phyloP scores from a whole-genome alignment of 2,329 filamentous ascomycete genomes.

The Colletotrichum sidae region DNA sequence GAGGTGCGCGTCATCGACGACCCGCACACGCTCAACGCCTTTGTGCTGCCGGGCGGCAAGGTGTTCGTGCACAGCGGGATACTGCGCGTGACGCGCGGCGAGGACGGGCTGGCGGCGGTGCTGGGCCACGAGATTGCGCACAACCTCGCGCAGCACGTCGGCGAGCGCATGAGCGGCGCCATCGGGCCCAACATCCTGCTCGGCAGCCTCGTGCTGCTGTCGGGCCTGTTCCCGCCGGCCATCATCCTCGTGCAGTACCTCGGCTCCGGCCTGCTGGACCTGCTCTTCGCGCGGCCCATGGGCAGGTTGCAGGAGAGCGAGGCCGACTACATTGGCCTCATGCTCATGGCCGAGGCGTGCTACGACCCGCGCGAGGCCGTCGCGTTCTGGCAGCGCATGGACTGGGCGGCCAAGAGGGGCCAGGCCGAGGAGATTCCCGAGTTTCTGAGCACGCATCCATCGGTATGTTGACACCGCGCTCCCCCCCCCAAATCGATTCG shows the following conservation, averaged over 20 bases:
- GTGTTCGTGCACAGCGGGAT: slow-evolving; percentile 85
- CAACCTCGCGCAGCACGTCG: slow-evolving; percentile 75
- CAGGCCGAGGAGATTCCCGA: slow-evolving; percentile 69
- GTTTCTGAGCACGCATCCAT: slow-evolving; percentile 82
- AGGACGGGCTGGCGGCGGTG: slow-evolving; percentile 79
- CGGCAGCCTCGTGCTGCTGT: slow-evolving; percentile 62
- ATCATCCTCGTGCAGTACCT: slow-evolving; percentile 54
- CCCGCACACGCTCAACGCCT: slow-evolving; percentile 73
- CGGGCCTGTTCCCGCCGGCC: slow-evolving; percentile 55
- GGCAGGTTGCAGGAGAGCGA: slow-evolving; percentile 79
- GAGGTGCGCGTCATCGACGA: slow-evolving; percentile 82
- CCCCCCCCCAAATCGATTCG: no score
- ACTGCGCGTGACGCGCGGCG: slow-evolving; percentile 72
- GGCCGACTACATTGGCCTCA: slow-evolving; percentile 83
- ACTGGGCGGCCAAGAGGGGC: slow-evolving; percentile 53
- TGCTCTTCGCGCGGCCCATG: slow-evolving; percentile 76
- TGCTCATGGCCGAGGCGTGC: slow-evolving; percentile 87
- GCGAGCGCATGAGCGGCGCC: slow-evolving; percentile 69
- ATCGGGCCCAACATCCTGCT: slow-evolving; percentile 65
- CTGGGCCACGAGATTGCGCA: slow-evolving; percentile 86
- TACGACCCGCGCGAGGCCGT: slow-evolving; percentile 77
- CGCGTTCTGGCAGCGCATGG: slow-evolving; percentile 76
- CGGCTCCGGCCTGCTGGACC: slow-evolving; percentile 64
- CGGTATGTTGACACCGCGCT: slow-evolving; percentile 56
- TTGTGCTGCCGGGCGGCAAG: slow-evolving; percentile 82